Base-by-base conservation (phyloP, 805 yeast genomes). In the Candida oleophila region DNA sequence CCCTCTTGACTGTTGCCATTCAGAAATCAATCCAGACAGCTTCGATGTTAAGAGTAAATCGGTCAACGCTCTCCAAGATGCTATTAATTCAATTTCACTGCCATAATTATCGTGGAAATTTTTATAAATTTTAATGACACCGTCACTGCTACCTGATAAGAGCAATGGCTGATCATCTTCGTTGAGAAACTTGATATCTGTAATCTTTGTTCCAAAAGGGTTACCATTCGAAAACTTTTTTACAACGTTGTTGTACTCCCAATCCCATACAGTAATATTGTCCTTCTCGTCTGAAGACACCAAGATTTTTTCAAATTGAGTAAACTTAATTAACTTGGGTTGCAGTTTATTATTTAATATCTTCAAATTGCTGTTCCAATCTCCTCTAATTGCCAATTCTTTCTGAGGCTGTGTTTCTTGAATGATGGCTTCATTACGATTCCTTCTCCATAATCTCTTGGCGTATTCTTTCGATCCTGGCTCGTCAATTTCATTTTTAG, bases 1-100 rank as follows among this genome's bases (percentile, higher is more conserved):
- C 0, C 99, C 99, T 49, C 97, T 73, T 39, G 94, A 85, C 60
- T 94, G 99, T 64, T 92, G 98, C 99, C 99, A 94, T 55, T 94
- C 98, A 9, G 91, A 82, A 16, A 89, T 77, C 44, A 92, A 69
- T 3, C 97, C 97, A 14, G 89, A 81, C 22, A 90, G 84, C 56
- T 88, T 77, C 21, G 92, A 87, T 0, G 96, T 85, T 21, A 89
- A 73, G 15, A 89, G 68, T 59, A 92, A 74, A 62, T 91, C 97
- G 0, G 96, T 86, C 48, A 94, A 73, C 0, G 96, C 97, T 62
- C 97, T 78, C 97, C 98, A 94, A 0, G 97, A 81, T 0, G 96
- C 79, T 2, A 90, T 81, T 44, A 89, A 65, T 54, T 85, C 85
- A 5, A 83, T 73, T 18, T 18, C 9, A 14, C 12, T 44, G 19